Percentiles rank a stretch among this genome's conserved stretches.
Evolutionary conservation across 2,329 filamentous ascomycete genomes (phyloP).

Genomic region (Penicillium verrucosum): DNA sequence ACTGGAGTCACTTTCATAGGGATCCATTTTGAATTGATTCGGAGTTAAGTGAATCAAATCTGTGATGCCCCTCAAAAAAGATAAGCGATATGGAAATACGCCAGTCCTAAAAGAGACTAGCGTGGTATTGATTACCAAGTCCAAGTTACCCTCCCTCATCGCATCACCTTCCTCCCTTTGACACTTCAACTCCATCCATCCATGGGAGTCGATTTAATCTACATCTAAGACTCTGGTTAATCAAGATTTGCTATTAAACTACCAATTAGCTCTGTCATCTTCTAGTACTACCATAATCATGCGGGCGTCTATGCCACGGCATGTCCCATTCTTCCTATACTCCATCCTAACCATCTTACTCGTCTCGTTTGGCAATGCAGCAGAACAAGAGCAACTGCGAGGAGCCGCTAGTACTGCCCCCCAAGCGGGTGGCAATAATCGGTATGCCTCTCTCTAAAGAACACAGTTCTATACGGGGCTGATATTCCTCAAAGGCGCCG

Average conservation of each 20-base stretch:
- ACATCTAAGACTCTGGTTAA: not conserved
- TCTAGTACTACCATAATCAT: not conserved
- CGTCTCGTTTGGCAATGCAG: conserved; percentile 17
- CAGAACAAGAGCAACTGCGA: conserved; percentile 26
- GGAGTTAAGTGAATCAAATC: conserved; percentile 4
- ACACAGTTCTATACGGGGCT: not conserved
- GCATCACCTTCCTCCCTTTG: not conserved
- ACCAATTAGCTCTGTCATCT: not conserved
- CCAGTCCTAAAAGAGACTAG: not conserved
- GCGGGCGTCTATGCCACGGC: not conserved
- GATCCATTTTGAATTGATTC: conserved; percentile 54
- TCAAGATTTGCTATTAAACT: not conserved
- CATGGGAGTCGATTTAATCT: not conserved
- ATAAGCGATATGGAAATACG: conserved; percentile 23
- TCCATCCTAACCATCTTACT: conserved; percentile 12
- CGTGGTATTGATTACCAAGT: not conserved
- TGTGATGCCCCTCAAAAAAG: conserved; percentile 23
- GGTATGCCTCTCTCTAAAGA: conserved; percentile 22
- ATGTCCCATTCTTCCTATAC: conserved; percentile 7
- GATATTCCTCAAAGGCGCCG: conserved; percentile 63
- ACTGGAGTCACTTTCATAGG: conserved; percentile 82
- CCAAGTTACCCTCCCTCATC: not conserved
- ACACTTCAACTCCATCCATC: not conserved
- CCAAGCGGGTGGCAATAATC: conserved; percentile 37
- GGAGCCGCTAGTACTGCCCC: conserved; percentile 11